phyloP scores from a whole-genome alignment of 1,284 basidiomycete species.

The Irpex sp. region DNA sequence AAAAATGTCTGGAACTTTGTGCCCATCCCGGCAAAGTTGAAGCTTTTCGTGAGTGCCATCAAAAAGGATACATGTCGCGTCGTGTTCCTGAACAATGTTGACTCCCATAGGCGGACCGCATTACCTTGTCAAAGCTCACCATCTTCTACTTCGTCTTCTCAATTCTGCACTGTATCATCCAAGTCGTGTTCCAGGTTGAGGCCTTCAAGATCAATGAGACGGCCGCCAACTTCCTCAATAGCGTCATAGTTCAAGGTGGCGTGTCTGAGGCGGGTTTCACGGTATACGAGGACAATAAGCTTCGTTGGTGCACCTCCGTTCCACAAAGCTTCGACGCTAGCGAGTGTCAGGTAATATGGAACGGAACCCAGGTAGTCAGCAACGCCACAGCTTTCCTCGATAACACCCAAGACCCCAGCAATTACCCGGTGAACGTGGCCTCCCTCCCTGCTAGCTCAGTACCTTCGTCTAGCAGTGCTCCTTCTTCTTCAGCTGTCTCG shows the following conservation, averaged over 20 bases:
- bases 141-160: slow-evolving; percentile 66
- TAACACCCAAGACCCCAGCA: neutral
- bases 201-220: slow-evolving; percentile 63
- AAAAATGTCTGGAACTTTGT: slow-evolving; percentile 38
- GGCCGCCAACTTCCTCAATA: slow-evolving; percentile 49
- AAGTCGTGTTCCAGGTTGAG: slow-evolving; percentile 64
- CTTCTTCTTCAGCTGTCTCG: too few species aligned
- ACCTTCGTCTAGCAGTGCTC: neutral
- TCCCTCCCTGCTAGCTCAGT: slow-evolving; percentile 7
- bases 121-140: slow-evolving; percentile 66
- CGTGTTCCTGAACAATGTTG: neutral
- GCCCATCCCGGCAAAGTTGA: slow-evolving; percentile 41
- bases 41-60: slow-evolving; percentile 46
- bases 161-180: slow-evolving; percentile 60
- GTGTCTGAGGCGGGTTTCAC: slow-evolving; percentile 51
- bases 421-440: neutral
- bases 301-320: slow-evolving; percentile 58
- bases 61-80: neutral
- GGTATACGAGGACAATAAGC: slow-evolving; percentile 39
- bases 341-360: slow-evolving; percentile 57
- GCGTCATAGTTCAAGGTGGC: slow-evolving; percentile 47
- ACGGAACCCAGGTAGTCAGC: slow-evolving; percentile 22
- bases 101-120: slow-evolving; percentile 58
- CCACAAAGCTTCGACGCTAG: slow-evolving; percentile 44
- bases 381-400: slow-evolving; percentile 1